Evolutionary conservation across 2,329 filamentous ascomycete species (phyloP).

Genomic region (Mollisia scopiformis): DNA sequence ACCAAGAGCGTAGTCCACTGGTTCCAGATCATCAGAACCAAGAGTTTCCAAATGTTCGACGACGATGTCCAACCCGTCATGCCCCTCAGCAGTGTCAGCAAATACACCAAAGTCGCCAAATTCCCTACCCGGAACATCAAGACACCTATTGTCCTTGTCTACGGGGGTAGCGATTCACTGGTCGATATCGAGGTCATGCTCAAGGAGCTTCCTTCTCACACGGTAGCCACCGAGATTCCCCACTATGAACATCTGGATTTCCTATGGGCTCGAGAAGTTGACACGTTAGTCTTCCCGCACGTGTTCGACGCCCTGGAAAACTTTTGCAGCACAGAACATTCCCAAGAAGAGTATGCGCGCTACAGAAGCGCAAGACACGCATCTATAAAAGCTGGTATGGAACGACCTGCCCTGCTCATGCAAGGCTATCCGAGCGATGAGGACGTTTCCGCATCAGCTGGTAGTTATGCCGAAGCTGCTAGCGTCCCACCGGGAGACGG

Average conservation of each 20-base stretch:
- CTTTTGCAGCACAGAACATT: slow-evolving; percentile 62
- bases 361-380: slow-evolving; percentile 44
- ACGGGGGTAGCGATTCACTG: slow-evolving; percentile 90
- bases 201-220: slow-evolving; percentile 81
- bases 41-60: slow-evolving; percentile 97
- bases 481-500: slow-evolving; percentile 9
- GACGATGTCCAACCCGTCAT: slow-evolving; percentile 85
- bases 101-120: slow-evolving; percentile 94
- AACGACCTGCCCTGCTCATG: slow-evolving; percentile 11
- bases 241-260: slow-evolving; percentile 98
- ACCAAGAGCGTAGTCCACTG: slow-evolving; percentile 98
- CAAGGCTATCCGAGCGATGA: slow-evolving; percentile 28
- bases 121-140: slow-evolving; percentile 98
- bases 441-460: slow-evolving; percentile 18
- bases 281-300: slow-evolving; percentile 80
- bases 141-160: slow-evolving; percentile 90
- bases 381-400: slow-evolving; percentile 25
- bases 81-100: slow-evolving; percentile 69
- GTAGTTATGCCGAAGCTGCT: slow-evolving; percentile 23
- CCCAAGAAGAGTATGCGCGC: slow-evolving; percentile 61
- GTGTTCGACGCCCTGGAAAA: slow-evolving; percentile 87
- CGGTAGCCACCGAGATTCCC: slow-evolving; percentile 81
- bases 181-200: slow-evolving; percentile 95
- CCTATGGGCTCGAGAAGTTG: slow-evolving; percentile 87
- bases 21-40: slow-evolving; percentile 98